These are phyloP conservation scores for Zizania latifolia DNA, from an alignment of 176 grass and related monocot species.

Conservation along the genomic window DNA sequence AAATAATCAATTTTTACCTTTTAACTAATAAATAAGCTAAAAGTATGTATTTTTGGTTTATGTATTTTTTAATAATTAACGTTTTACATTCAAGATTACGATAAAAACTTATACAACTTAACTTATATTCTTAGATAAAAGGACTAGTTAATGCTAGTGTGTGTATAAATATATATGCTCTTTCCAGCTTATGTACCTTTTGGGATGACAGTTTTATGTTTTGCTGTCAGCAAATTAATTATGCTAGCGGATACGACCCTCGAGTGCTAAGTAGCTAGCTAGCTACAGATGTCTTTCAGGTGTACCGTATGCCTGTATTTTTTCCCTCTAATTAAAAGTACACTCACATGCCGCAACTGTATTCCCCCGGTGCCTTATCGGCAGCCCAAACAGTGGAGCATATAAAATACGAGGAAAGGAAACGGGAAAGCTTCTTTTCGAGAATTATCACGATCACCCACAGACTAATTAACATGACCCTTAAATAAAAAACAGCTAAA, in stretches of 20 bases:
- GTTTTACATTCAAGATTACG: too few relatives aligned
- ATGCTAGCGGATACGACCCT: neutral
- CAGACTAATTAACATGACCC: neutral
- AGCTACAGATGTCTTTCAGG: neutral
- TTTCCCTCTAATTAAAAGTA: neutral
- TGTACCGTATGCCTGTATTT: neutral
- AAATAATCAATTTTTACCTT: too few relatives aligned
- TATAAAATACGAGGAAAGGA: neutral
- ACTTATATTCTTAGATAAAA: too few relatives aligned
- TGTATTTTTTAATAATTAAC: too few relatives aligned
- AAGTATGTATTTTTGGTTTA: too few relatives aligned
- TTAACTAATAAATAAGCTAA: too few relatives aligned
- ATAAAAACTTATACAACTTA: too few relatives aligned
- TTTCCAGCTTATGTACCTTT: neutral
- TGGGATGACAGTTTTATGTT: neutral
- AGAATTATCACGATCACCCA: neutral
- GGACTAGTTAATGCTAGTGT: too few relatives aligned
- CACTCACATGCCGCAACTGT: neutral
- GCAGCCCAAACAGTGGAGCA: neutral
- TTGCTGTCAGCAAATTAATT: neutral
- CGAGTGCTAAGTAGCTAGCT: conserved; percentile 19
- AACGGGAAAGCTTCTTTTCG: conserved; percentile 14
- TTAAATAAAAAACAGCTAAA: neutral
- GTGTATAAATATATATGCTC: neutral
- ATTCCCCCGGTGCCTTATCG: neutral